A percentile compares a stretch with the other conserved stretches of the same genome.
Evolutionary conservation across 495 filamentous ascomycete species (phyloP).

Genomic region (Penicillium taxi): DNA sequence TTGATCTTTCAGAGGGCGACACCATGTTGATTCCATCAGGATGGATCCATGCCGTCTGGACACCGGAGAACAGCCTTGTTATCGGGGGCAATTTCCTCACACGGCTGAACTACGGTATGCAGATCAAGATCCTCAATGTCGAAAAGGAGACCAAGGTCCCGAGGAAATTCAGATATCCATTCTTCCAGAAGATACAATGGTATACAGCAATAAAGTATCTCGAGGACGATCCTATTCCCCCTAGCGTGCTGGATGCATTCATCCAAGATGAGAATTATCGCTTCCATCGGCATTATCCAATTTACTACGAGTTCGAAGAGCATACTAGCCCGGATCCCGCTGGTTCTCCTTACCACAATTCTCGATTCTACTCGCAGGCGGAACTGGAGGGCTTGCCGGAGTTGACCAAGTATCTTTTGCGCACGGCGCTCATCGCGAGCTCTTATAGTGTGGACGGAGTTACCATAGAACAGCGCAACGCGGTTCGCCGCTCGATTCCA

Average conservation of each 20-base stretch:
- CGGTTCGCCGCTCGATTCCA: slow-evolving; percentile 58
- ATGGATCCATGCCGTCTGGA: slow-evolving; percentile 80
- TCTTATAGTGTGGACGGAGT: slow-evolving; percentile 55
- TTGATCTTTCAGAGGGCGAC: slow-evolving; percentile 64
- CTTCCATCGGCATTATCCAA: slow-evolving; percentile 47
- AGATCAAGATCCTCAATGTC: slow-evolving; percentile 61
- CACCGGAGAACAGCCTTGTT: slow-evolving; percentile 65
- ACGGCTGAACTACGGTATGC: slow-evolving; percentile 60
- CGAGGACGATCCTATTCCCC: slow-evolving; percentile 57
- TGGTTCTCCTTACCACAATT: slow-evolving; percentile 46
- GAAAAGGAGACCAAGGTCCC: slow-evolving; percentile 67
- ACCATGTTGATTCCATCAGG: slow-evolving; percentile 74
- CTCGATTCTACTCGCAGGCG: slow-evolving; percentile 57
- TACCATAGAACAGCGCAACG: slow-evolving; percentile 47
- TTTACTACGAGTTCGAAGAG: slow-evolving; percentile 52
- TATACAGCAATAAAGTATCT: slow-evolving; percentile 60
- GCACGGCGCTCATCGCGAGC: slow-evolving; percentile 60
- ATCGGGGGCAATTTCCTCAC: slow-evolving; percentile 75
- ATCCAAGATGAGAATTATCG: slow-evolving; percentile 43
- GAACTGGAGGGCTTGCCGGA: slow-evolving; percentile 62
- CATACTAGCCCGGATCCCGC: slow-evolving; percentile 41
- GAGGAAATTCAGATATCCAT: slow-evolving; percentile 62
- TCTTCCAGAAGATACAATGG: slow-evolving; percentile 72
- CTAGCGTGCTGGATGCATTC: slow-evolving; percentile 48
- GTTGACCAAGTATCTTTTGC: slow-evolving; percentile 55